These are phyloP conservation scores for Clitocybe nebularis DNA, from an alignment of 1,284 basidiomycete genomes.

Conservation along the genomic window DNA sequence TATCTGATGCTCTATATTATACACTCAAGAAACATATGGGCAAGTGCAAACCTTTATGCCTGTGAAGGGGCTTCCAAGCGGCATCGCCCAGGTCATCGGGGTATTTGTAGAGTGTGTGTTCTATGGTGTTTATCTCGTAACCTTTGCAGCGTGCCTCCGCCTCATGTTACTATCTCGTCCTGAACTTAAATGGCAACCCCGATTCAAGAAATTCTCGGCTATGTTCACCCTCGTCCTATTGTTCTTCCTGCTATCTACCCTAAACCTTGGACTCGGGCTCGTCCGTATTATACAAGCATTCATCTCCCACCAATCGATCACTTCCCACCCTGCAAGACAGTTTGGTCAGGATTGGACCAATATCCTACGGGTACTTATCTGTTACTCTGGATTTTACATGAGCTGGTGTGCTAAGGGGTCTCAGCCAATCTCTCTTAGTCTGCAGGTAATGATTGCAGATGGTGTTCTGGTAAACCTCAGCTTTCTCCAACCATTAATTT, in stretches of 20 bases:
- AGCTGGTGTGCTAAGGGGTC: background rate
- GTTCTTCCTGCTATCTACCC: conserved; percentile 6
- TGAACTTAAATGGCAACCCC: background rate
- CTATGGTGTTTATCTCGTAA: conserved; percentile 9
- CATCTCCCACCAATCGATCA: background rate
- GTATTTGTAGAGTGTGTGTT: conserved; percentile 6
- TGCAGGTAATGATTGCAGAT: background rate
- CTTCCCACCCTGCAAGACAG: background rate
- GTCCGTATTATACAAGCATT: conserved; percentile 2
- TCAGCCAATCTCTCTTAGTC: background rate
- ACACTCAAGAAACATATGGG: too few species aligned
- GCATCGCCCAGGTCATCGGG: conserved; percentile 2
- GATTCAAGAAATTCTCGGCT: background rate
- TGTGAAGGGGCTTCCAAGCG: background rate
- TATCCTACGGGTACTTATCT: background rate
- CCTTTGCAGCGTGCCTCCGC: conserved; percentile 5
- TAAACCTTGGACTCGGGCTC: conserved; percentile 5
- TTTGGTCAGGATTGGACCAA: background rate
- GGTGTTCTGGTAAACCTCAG: background rate
- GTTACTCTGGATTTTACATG: background rate
- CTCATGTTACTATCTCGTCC: background rate
- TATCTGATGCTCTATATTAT: too few species aligned
- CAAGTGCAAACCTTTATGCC: too few species aligned
- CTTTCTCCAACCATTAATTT: background rate
- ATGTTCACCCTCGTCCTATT: background rate